Percentiles rank a stretch among this genome's conserved stretches.
These are phyloP conservation scores for Schizothecium vesticola DNA, from an alignment of 495 filamentous ascomycete species.

Conservation along the genomic window DNA sequence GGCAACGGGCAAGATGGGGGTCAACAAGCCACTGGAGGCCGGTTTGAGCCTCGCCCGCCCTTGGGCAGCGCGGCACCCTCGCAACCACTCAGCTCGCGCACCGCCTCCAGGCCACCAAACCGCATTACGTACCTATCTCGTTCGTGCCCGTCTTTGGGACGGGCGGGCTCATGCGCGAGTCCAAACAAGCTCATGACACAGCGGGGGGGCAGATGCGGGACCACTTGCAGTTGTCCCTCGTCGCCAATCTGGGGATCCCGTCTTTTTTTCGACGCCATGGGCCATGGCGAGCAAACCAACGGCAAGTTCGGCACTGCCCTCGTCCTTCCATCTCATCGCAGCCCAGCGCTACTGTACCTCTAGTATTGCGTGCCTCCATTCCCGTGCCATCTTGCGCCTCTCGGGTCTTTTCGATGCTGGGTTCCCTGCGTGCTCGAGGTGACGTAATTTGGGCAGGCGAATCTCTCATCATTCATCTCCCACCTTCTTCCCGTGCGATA, in stretches of 20 bases:
- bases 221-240: not conserved
- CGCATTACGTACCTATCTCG: conserved; percentile 21
- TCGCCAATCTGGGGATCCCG: not conserved
- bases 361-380: not conserved
- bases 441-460: not conserved
- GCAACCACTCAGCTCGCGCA: conserved; percentile 16
- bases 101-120: conserved; percentile 14
- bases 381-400: not conserved
- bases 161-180: not conserved
- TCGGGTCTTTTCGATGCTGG: not conserved
- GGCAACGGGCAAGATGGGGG: not conserved
- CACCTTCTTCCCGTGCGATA: not conserved
- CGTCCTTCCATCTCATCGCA: not conserved
- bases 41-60: not conserved
- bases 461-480: not conserved
- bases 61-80: no score
- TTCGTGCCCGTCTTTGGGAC: not conserved
- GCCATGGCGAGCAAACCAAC: not conserved
- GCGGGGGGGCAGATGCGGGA: not conserved
- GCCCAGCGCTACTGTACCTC: not conserved
- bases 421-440: not conserved
- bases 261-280: not conserved
- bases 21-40: not conserved
- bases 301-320: not conserved
- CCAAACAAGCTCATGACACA: conserved; percentile 8